These are phyloP conservation scores for Mucor sp. DNA, from an alignment of 371 early-diverging fungal genomes.

Conservation along the genomic window DNA sequence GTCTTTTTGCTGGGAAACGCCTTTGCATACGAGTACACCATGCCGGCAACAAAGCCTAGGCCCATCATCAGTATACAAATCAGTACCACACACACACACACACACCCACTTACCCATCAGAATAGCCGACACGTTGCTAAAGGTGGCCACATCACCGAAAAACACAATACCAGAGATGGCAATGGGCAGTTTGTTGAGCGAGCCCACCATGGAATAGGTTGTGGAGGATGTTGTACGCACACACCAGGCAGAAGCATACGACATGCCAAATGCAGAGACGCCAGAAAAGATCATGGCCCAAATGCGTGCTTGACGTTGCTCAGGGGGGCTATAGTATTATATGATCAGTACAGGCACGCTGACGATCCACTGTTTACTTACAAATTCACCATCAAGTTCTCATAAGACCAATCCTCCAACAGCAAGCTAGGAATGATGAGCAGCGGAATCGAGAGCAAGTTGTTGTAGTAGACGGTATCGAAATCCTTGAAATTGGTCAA, in stretches of 20 bases:
- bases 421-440: slow-evolving; percentile 76
- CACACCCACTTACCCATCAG: slow-evolving; percentile 50
- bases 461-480: slow-evolving; percentile 98
- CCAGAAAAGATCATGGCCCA: slow-evolving; percentile 84
- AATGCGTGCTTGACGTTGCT: slow-evolving; percentile 55
- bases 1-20: slow-evolving; percentile 25
- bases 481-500: slow-evolving; percentile 87
- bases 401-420: slow-evolving; percentile 75
- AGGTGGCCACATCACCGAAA: slow-evolving; percentile 85
- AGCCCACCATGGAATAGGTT: slow-evolving; percentile 99
- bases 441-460: slow-evolving; percentile 87
- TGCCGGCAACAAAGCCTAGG: slow-evolving; percentile 80
- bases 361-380: slow-evolving; percentile 41
- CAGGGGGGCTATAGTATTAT: slow-evolving; percentile 38
- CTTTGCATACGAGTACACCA: slow-evolving; percentile 82
- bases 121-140: slow-evolving; percentile 81
- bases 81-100: neutral
- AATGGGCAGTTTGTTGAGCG: slow-evolving; percentile 97
- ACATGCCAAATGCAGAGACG: slow-evolving; percentile 90
- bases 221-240: slow-evolving; percentile 95
- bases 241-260: slow-evolving; percentile 94
- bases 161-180: slow-evolving; percentile 95
- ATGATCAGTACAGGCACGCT: neutral
- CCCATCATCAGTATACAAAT: neutral
- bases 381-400: slow-evolving; percentile 56